Percentiles rank a stretch among this genome's conserved stretches.
These are phyloP conservation scores for Diaporthe citriasiana DNA, from an alignment of 2,329 filamentous ascomycete species.

Conservation along the genomic window DNA sequence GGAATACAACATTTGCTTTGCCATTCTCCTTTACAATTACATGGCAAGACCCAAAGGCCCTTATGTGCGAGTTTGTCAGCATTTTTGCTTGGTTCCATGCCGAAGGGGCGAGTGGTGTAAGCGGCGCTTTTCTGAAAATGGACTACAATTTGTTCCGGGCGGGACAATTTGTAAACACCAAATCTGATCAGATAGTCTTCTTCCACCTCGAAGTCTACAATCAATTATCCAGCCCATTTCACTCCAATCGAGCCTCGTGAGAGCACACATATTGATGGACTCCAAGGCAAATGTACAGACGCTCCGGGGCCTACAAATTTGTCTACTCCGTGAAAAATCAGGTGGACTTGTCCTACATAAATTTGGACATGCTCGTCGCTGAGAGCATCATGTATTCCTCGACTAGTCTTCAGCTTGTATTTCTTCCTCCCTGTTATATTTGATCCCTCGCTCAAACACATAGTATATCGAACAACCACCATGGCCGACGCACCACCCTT, in stretches of 20 bases:
- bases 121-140: neutral
- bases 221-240: neutral
- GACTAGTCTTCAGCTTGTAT: neutral
- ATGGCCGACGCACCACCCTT: slow-evolving; percentile 1
- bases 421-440: neutral
- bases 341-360: neutral
- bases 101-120: neutral
- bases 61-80: neutral
- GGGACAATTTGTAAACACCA: slow-evolving; percentile 5
- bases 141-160: neutral
- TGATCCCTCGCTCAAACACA: neutral
- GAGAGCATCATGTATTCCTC: neutral
- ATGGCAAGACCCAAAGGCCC: neutral
- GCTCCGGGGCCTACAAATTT: neutral
- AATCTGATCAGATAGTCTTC: neutral
- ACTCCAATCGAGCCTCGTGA: neutral
- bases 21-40: neutral
- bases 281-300: neutral
- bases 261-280: neutral
- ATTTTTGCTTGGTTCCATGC: neutral
- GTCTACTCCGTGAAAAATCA: neutral
- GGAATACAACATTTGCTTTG: neutral
- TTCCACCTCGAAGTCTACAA: no score
- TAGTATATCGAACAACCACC: neutral
- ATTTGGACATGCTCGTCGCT: neutral